Evolutionary conservation across 148 eudicot genomes (phyloP).

Genomic region (Rhododendron simsii): DNA sequence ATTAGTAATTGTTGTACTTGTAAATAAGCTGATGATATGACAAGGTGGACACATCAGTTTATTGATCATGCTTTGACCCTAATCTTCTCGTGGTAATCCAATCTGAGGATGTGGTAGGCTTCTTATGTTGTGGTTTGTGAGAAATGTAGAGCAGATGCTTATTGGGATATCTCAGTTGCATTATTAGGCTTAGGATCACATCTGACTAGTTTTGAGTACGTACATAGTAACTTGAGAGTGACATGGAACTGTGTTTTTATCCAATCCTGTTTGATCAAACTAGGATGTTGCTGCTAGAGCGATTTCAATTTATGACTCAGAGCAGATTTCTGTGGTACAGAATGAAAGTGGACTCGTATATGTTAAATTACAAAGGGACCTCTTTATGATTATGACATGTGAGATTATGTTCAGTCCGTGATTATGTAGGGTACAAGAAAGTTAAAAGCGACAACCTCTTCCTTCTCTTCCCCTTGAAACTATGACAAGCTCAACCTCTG

Average conservation of each 20-base stretch:
- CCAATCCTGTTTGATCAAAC: background rate
- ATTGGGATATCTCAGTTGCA: background rate
- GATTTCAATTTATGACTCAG: background rate
- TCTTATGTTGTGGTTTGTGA: background rate
- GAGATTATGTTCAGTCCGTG: background rate
- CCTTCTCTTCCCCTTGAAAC: background rate
- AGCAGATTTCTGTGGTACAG: background rate
- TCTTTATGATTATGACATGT: background rate
- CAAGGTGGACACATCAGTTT: background rate
- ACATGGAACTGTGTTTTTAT: background rate
- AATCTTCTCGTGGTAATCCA: background rate
- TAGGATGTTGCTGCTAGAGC: background rate
- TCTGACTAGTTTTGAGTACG: background rate
- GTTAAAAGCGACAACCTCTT: background rate
- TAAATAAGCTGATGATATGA: background rate
- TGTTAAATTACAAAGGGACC: background rate
- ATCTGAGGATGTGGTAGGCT: background rate
- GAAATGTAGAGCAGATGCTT: background rate
- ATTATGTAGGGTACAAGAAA: background rate
- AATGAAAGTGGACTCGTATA: background rate
- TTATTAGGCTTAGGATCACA: conserved; percentile 1
- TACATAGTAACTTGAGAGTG: background rate
- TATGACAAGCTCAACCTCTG: background rate
- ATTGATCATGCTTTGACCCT: conserved; percentile 1
- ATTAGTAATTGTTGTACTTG: background rate